A percentile compares a stretch with the other conserved stretches of the same genome.
Conservation (phyloP, 1,284 basidiomycete species). For the Inonotus obliquus region DNA sequence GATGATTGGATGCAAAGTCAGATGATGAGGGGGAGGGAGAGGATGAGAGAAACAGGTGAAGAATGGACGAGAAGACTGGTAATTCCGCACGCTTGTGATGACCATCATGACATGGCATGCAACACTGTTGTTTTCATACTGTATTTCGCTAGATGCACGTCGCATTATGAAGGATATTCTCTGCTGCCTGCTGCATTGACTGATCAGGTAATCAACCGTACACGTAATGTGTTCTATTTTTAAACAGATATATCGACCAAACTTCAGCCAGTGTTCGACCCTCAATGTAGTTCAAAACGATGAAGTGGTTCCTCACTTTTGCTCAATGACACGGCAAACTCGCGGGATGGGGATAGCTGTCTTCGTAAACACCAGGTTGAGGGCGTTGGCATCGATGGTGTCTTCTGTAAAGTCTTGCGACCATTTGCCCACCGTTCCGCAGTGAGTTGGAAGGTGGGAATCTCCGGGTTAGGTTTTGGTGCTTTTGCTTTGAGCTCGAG, state of each 20-base stretch:
- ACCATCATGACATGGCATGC: constrained; percentile 4
- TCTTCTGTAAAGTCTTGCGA: background rate
- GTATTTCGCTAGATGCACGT: constrained; percentile 13
- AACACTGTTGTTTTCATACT: constrained; percentile 8
- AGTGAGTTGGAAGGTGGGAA: too few species aligned
- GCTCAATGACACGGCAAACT: background rate
- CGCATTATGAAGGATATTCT: background rate
- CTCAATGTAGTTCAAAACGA: too few species aligned
- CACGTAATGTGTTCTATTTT: too few species aligned
- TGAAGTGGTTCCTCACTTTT: background rate
- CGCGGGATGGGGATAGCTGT: background rate
- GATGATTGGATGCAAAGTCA: background rate
- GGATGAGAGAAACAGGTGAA: background rate
- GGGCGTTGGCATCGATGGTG: background rate
- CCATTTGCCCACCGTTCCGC: too few species aligned
- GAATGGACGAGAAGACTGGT: background rate
- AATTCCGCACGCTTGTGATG: background rate
- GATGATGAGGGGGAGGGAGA: background rate
- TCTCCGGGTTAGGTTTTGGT: too few species aligned
- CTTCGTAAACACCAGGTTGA: background rate
- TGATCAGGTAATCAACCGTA: too few species aligned
- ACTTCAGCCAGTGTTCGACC: too few species aligned
- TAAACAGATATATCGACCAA: too few species aligned
- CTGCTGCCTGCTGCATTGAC: background rate
- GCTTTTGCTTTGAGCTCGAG: too few species aligned